Evolutionary conservation across 805 yeast genomes (phyloP).

Genomic region (Candida lessepsii): DNA sequence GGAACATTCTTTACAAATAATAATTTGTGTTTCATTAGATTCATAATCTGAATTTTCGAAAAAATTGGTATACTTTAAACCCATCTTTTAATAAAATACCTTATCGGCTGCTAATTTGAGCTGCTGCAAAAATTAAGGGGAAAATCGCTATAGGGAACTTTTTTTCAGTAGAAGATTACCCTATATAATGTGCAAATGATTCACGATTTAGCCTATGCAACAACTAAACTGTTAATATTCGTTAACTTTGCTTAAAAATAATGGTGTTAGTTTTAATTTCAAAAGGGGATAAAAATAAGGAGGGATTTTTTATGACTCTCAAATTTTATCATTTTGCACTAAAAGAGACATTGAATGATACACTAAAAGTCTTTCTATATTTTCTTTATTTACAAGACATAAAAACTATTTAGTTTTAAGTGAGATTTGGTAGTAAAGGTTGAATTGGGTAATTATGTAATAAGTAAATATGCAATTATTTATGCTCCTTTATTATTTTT

Average conservation of each 20-base stretch:
- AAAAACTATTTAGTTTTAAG: not conserved
- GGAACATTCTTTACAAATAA: constrained; percentile 40
- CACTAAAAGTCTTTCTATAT: not conserved
- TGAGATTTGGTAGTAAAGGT: not conserved
- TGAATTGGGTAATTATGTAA: too few species aligned
- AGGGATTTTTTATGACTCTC: constrained; percentile 8
- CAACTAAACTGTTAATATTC: not conserved
- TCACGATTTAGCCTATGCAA: not conserved
- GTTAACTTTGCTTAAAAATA: not conserved
- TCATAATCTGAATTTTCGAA: constrained; percentile 39
- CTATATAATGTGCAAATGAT: too few species aligned
- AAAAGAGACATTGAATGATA: constrained; percentile 6
- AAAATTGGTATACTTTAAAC: constrained; percentile 38
- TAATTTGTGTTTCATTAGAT: constrained; percentile 34
- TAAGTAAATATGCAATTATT: not conserved
- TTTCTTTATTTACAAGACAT: constrained; percentile 9
- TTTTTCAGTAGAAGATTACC: too few species aligned
- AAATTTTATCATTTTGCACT: constrained; percentile 9
- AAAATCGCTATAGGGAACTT: too few species aligned
- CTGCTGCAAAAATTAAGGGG: constrained; percentile 1
- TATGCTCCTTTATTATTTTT: not conserved
- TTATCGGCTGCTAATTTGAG: not conserved
- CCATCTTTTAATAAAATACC: constrained; percentile 26
- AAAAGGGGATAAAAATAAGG: constrained; percentile 9
- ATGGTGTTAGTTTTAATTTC: not conserved